These are phyloP conservation scores for Miscanthus lutarioriparius DNA, from an alignment of 176 grass and related monocot genomes.

Conservation along the genomic window DNA sequence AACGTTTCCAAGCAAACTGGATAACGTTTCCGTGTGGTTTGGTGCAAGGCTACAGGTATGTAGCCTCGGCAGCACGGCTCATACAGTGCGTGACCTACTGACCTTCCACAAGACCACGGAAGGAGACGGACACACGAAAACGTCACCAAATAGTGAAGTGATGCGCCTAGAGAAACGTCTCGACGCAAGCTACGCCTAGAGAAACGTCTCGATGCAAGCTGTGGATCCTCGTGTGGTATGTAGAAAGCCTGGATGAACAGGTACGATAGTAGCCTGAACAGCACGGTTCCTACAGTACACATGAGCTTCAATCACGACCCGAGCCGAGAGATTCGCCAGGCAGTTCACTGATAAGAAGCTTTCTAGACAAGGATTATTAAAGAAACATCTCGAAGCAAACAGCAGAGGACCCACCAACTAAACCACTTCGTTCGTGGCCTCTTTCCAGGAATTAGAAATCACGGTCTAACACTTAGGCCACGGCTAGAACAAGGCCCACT, in stretches of 20 bases:
- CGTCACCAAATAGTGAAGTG: background rate
- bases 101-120: background rate
- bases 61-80: background rate
- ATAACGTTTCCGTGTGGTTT: background rate
- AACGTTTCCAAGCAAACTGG: background rate
- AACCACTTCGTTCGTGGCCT: conserved; percentile 2
- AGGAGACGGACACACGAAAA: background rate
- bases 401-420: conserved; percentile 3
- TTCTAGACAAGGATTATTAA: background rate
- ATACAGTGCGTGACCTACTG: background rate
- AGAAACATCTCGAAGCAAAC: conserved; percentile 3
- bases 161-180: background rate
- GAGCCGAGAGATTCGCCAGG: background rate
- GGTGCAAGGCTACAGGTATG: background rate
- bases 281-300: background rate
- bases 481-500: conserved; percentile 13
- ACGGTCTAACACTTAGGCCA: conserved; percentile 23
- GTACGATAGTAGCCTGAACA: background rate
- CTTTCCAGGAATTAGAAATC: background rate
- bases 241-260: background rate
- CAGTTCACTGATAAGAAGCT: background rate
- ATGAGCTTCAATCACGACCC: background rate
- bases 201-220: background rate
- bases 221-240: background rate
- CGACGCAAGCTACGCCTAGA: background rate